phyloP scores from a whole-genome alignment of 495 filamentous ascomycete genomes.

The Stereocaulon alpinum region DNA sequence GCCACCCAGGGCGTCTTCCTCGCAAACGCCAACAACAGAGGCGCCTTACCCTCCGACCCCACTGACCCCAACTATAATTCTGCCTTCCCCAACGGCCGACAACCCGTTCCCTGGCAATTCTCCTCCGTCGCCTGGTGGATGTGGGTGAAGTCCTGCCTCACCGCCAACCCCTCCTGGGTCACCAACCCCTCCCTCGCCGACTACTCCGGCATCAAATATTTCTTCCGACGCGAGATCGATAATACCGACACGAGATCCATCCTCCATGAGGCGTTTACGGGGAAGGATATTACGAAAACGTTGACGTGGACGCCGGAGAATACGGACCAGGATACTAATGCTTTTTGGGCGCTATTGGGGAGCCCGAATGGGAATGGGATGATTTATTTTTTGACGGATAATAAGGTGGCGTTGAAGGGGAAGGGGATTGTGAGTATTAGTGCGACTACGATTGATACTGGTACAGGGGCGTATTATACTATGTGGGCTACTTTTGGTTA shows the following conservation, averaged over 20 bases:
- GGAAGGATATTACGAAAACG: neutral
- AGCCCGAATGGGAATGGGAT: conserved; percentile 8
- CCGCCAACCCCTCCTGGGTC: neutral
- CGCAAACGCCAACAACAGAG: neutral
- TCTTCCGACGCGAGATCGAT: neutral
- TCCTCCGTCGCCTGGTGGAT: neutral
- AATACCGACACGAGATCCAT: neutral
- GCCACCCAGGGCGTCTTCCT: neutral
- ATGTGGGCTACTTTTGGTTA: conserved; percentile 8
- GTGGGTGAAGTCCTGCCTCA: neutral
- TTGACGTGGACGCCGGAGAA: neutral
- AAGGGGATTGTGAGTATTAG: conserved; percentile 4
- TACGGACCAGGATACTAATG: neutral
- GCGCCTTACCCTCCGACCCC: neutral
- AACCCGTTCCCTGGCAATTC: neutral
- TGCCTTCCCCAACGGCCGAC: neutral
- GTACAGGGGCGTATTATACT: neutral
- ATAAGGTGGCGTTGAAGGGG: neutral
- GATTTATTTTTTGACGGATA: conserved; percentile 7
- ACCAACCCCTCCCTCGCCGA: neutral
- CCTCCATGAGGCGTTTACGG: neutral
- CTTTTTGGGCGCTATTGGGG: conserved; percentile 8
- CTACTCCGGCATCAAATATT: conserved; percentile 1
- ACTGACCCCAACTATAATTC: neutral
- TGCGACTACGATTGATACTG: neutral